phyloP scores from a whole-genome alignment of 139 green algal species.

The Tetratostichococcus sp. region DNA sequence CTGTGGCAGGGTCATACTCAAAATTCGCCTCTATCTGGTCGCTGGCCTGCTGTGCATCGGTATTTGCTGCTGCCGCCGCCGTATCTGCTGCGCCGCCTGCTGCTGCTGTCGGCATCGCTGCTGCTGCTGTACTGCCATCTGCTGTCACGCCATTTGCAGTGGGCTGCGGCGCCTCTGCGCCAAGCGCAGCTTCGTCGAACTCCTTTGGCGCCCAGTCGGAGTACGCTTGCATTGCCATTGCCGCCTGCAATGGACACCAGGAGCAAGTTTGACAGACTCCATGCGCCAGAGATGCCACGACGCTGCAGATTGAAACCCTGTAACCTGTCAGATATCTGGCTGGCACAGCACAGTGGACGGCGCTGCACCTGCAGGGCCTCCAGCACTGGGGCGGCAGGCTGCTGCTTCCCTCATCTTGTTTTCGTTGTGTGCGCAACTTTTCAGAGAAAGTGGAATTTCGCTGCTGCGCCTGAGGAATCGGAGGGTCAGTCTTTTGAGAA shows the following conservation, averaged over 20 bases:
- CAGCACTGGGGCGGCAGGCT: too few species aligned
- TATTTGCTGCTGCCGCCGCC: conserved; percentile 3
- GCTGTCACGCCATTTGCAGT: neutral
- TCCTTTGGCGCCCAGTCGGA: conserved; percentile 43
- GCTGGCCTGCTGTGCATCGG: neutral
- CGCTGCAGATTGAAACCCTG: too few species aligned
- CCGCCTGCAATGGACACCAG: neutral
- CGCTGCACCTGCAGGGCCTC: too few species aligned
- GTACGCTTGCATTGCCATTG: conserved; percentile 34
- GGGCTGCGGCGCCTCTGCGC: neutral
- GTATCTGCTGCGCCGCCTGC: conserved; percentile 1
- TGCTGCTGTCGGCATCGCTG: conserved; percentile 1
- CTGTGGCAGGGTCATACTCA: conserved; percentile 37
- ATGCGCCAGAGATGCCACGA: too few species aligned
- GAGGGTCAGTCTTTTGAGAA: too few species aligned
- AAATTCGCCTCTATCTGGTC: conserved; percentile 24
- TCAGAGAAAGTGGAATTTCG: too few species aligned
- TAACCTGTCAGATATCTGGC: too few species aligned
- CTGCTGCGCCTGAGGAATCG: too few species aligned
- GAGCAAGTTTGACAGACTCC: too few species aligned
- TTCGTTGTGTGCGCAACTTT: too few species aligned
- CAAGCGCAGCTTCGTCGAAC: conserved; percentile 30
- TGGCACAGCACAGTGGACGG: neutral
- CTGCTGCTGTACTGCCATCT: neutral
- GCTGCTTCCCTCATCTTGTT: too few species aligned